Evolutionary conservation across 129 eudicot species (phyloP).

Genomic region (Cynara cardunculus): DNA sequence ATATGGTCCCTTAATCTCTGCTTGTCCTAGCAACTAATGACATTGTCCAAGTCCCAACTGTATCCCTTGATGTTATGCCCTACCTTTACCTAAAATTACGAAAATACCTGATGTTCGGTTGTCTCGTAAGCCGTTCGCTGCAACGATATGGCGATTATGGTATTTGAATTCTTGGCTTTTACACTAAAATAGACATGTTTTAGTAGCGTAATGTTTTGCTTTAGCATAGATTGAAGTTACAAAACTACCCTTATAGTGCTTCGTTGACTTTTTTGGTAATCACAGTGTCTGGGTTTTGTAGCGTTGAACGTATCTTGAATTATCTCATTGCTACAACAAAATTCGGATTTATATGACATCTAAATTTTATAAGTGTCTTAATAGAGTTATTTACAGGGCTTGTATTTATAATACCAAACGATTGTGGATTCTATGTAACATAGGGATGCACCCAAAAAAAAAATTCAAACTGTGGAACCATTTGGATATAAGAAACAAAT

Average conservation of each 20-base stretch:
- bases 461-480: too few relatives aligned
- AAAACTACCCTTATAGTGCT: not conserved
- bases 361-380: not conserved
- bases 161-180: not conserved
- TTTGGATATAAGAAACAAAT: too few relatives aligned
- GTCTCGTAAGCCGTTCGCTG: too few relatives aligned
- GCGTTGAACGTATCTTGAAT: too few relatives aligned
- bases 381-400: not conserved
- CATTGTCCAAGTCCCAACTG: not conserved
- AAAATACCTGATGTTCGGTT: not conserved
- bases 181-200: not conserved
- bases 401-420: too few relatives aligned
- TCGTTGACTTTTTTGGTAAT: not conserved
- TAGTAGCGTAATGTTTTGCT: not conserved
- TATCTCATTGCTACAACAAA: too few relatives aligned
- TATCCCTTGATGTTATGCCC: not conserved
- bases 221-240: not conserved
- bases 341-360: too few relatives aligned
- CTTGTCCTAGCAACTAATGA: constrained; percentile 6
- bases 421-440: not conserved
- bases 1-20: constrained; percentile 10
- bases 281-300: not conserved
- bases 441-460: too few relatives aligned
- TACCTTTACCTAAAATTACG: not conserved
- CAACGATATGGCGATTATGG: not conserved